A percentile compares a stretch with the other conserved stretches of the same genome.
Conservation (phyloP, 441 rosid species). For the Daphne laureola region DNA sequence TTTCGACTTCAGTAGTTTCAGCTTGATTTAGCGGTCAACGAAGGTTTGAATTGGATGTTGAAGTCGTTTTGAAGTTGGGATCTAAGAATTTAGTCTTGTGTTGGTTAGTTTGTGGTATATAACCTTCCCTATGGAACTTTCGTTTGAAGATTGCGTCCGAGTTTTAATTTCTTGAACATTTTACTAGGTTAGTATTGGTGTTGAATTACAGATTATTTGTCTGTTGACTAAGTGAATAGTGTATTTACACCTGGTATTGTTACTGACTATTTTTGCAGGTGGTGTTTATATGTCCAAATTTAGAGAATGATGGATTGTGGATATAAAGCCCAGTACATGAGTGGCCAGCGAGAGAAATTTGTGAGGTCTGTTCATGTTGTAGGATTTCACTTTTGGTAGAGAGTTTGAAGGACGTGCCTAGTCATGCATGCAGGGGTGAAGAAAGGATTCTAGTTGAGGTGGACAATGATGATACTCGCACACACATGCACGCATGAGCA, state of each 20-base stretch:
- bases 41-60: too few relatives aligned
- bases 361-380: constrained; percentile 49
- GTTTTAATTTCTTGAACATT: not conserved
- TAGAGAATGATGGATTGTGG: constrained; percentile 58
- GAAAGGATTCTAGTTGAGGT: constrained; percentile 1
- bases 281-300: constrained; percentile 31
- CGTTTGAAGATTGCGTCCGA: not conserved
- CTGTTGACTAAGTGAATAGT: constrained; percentile 2
- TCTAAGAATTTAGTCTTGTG: too few relatives aligned
- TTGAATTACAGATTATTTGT: not conserved
- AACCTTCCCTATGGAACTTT: too few relatives aligned
- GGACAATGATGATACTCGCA: not conserved
- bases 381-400: too few relatives aligned
- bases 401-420: too few relatives aligned
- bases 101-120: too few relatives aligned
- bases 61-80: too few relatives aligned
- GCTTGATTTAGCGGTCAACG: too few relatives aligned
- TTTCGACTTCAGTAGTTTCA: too few relatives aligned
- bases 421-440: not conserved
- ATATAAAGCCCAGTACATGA: constrained; percentile 55
- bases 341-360: constrained; percentile 80
- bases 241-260: constrained; percentile 1
- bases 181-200: not conserved
- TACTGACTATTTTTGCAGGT: constrained; percentile 33
- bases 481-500: constrained; percentile 3